These are phyloP conservation scores for Septoria linicola DNA, from an alignment of 2,329 filamentous ascomycete species.

Conservation along the genomic window DNA sequence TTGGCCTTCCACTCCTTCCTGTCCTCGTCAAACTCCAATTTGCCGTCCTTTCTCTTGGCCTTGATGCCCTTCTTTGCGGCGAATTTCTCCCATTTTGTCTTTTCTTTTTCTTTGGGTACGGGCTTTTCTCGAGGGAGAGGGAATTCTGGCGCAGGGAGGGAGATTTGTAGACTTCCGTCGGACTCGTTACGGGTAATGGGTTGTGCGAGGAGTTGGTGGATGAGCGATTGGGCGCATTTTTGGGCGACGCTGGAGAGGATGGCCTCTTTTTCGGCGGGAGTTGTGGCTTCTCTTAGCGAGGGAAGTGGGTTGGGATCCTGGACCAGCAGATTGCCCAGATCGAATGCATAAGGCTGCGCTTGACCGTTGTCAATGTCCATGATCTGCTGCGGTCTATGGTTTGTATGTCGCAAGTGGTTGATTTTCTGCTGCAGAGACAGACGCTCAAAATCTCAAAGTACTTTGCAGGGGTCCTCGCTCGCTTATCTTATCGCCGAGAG, in stretches of 20 bases:
- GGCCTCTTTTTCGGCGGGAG: conserved; percentile 55
- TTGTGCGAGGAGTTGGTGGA: conserved; percentile 91
- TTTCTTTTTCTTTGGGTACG: conserved; percentile 73
- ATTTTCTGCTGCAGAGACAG: not conserved
- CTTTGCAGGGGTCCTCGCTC: too few species aligned
- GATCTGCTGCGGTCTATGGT: conserved; percentile 3
- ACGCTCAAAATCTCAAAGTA: too few species aligned
- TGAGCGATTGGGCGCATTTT: conserved; percentile 84
- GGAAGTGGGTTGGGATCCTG: conserved; percentile 82
- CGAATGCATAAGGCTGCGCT: conserved; percentile 87
- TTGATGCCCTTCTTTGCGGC: conserved; percentile 96
- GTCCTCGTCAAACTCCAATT: conserved; percentile 80
- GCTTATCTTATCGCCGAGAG: too few species aligned
- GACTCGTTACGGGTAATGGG: conserved; percentile 67
- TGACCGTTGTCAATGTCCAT: conserved; percentile 49
- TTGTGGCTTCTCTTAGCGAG: conserved; percentile 43
- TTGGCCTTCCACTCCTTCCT: conserved; percentile 86
- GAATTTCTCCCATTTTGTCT: conserved; percentile 95
- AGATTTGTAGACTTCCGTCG: conserved; percentile 67
- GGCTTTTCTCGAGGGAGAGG: conserved; percentile 87
- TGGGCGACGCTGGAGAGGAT: conserved; percentile 73
- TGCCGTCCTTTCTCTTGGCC: conserved; percentile 77
- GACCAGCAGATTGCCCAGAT: conserved; percentile 81
- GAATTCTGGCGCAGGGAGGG: conserved; percentile 69
- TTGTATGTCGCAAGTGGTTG: not conserved